Conservation (phyloP, 2,329 filamentous ascomycete species). For the Colletotrichum horii region DNA sequence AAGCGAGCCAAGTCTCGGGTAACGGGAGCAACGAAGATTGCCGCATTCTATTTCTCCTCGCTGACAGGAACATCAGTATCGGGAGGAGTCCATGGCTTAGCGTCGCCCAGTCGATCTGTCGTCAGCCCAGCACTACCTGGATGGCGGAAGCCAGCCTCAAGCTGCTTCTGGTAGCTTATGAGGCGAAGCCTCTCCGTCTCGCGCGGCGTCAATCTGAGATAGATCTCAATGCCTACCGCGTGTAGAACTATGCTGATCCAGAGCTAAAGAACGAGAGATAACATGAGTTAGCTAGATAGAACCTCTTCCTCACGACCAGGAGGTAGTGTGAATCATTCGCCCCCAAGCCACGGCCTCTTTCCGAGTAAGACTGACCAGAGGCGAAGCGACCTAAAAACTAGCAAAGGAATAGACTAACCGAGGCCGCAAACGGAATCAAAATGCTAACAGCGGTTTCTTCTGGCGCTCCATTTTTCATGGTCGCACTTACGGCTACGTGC, state of each 20-base stretch:
- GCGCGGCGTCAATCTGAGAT: slow-evolving; percentile 50
- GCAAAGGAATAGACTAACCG: slow-evolving; percentile 26
- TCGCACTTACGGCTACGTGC: neutral
- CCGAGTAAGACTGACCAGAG: too few relatives aligned
- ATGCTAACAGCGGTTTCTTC: neutral
- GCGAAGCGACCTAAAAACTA: too few relatives aligned
- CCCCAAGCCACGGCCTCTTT: too few relatives aligned
- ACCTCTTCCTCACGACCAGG: too few relatives aligned
- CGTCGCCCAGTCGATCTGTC: slow-evolving; percentile 42
- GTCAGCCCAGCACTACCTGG: slow-evolving; percentile 50
- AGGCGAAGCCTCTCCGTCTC: slow-evolving; percentile 55
- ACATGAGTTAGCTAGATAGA: too few relatives aligned
- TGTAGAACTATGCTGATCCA: slow-evolving; percentile 38
- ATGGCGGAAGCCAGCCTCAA: slow-evolving; percentile 52
- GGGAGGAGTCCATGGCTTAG: slow-evolving; percentile 18
- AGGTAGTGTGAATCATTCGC: too few relatives aligned
- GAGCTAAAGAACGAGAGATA: too few relatives aligned
- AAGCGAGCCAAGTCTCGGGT: too few relatives aligned
- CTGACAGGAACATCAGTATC: too few relatives aligned
- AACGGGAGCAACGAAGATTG: too few relatives aligned
- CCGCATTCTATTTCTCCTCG: too few relatives aligned
- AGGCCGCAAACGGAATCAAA: neutral
- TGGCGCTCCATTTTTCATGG: neutral
- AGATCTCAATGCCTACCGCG: slow-evolving; percentile 13
- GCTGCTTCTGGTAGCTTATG: slow-evolving; percentile 56